Evolutionary conservation across 2,329 filamentous ascomycete species (phyloP).

Genomic region (Chrysosporium keratinophilum): DNA sequence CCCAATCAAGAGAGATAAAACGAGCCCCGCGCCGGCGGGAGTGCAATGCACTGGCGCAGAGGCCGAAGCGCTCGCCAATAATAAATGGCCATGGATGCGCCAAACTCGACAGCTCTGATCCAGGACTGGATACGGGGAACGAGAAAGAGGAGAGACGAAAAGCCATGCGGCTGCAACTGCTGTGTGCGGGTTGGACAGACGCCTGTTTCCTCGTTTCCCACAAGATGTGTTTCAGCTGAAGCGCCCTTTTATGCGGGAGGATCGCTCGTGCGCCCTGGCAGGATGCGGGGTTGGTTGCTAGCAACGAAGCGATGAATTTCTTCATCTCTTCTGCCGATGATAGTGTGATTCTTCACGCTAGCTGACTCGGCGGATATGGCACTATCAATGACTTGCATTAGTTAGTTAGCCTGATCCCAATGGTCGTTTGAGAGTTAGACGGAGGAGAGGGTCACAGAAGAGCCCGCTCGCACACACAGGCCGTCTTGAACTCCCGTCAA

Average conservation of each 20-base stretch:
- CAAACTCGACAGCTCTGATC: background rate
- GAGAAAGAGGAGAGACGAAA: background rate
- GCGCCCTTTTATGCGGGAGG: background rate
- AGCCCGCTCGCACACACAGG: background rate
- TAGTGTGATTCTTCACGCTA: background rate
- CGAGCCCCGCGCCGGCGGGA: no score
- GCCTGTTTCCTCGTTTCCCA: no score
- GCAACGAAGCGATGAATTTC: no score
- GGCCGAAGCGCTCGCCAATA: no score
- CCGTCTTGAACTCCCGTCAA: no score
- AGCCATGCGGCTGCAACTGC: background rate
- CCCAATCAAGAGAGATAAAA: background rate
- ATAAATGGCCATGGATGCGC: no score
- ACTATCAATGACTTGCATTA: constrained; percentile 1
- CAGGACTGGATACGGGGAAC: background rate
- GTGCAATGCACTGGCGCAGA: no score
- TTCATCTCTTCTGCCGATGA: no score
- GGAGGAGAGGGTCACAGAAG: background rate
- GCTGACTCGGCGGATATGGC: background rate
- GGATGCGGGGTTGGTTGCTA: background rate
- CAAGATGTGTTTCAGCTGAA: background rate
- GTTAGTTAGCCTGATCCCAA: background rate
- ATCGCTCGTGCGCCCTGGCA: background rate
- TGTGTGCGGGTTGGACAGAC: background rate
- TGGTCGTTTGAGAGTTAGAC: background rate